Evolutionary conservation across 2,329 filamentous ascomycete genomes (phyloP).

Genomic region (Ceratocystis destructans): DNA sequence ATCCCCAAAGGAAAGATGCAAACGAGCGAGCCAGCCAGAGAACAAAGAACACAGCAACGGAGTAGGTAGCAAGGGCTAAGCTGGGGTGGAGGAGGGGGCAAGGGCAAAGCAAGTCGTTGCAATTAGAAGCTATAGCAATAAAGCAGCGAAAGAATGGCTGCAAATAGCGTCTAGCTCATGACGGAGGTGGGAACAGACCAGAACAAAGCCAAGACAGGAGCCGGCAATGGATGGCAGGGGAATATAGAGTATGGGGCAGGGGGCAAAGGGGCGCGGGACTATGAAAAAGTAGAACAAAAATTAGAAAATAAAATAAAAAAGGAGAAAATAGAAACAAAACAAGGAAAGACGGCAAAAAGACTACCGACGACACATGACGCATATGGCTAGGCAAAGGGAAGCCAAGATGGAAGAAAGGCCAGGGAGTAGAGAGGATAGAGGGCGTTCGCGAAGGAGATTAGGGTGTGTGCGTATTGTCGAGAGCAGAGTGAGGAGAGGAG

Average conservation of each 20-base stretch:
- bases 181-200: not conserved
- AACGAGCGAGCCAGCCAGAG: no score
- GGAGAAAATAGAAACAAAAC: slow-evolving; percentile 5
- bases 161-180: not conserved
- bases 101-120: not conserved
- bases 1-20: not conserved
- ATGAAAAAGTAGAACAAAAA: not conserved
- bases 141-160: not conserved
- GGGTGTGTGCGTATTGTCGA: no score
- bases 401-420: not conserved
- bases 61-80: not conserved
- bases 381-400: not conserved
- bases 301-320: not conserved
- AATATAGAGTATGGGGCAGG: not conserved
- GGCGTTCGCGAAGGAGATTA: no score
- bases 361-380: not conserved
- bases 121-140: not conserved
- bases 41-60: no score
- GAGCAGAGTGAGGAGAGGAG: no score
- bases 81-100: not conserved
- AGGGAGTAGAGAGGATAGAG: not conserved
- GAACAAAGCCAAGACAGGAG: not conserved
- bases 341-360: not conserved
- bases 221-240: not conserved
- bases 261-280: not conserved